Base-by-base conservation (phyloP, 2,329 filamentous ascomycete genomes). In the Purpureocillium takamizusanense region DNA sequence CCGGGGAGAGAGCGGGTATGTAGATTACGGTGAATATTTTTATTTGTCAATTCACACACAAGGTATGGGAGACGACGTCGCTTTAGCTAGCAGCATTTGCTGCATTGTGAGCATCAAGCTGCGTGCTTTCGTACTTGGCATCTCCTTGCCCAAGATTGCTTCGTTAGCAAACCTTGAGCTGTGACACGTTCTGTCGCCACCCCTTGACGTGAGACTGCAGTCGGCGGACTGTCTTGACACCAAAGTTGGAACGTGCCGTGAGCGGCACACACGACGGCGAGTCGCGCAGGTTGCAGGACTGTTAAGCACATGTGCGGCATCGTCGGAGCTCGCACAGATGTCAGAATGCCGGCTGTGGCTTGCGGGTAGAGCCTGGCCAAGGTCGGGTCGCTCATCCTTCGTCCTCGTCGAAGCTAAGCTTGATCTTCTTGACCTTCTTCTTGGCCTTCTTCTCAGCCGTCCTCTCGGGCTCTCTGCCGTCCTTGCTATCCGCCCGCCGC, bases 341-440 rank as follows among this genome's bases (percentile, higher is more conserved):
- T 6, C n/a, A 25, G 16, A 12, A 8, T 21, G n/a, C 21, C 12
- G 28, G 17, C 8, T 25, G 17, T 14, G 16, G 16, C 4, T 31
- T 12, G 14, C 10, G 4, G 15, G 16, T 11, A n/a, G 16, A 38
- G 12, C 11, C 30, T 30, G 14, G 14, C 12, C 17, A 25, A 54
- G 8, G 12, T 9, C n/a, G n/a, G n/a, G n/a, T n/a, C n/a, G 4
- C 40, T 65, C 60, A 60, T 15, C 60, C 66, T 27, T 77, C 73
- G 14, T 80, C 76, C 40, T 81, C 72, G 18, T 74, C 74, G 52
- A 83, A 83, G 56, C 78, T 83, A 33, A 83, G 62, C 61, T 82
- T 82, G 42, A 83, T 74, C 62, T 81, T 81, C 57, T 76, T 76
- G 4, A 65, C 61, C 57, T 72, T 72, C 54, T 78, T 77, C 55